Evolutionary conservation across 441 rosid species (phyloP).

Genomic region (Pelargonium exstipulatum): DNA sequence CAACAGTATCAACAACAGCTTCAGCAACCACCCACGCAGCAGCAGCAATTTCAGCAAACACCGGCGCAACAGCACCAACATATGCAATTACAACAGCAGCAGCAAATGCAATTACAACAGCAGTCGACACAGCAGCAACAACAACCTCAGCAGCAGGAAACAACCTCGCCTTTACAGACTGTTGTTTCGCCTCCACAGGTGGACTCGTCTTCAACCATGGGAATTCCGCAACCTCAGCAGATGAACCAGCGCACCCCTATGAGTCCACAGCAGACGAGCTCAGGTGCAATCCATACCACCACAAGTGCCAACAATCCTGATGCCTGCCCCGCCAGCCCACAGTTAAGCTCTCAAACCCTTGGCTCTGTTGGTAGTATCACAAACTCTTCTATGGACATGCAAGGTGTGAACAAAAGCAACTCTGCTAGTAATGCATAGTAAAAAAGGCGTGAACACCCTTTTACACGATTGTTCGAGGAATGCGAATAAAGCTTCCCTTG

Average conservation of each 20-base stretch:
- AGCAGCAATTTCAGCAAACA: constrained; percentile 31
- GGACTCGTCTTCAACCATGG: constrained; percentile 69
- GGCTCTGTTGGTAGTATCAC: constrained; percentile 90
- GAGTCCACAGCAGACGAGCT: constrained; percentile 88
- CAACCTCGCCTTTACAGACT: constrained; percentile 63
- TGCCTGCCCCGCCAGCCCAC: constrained; percentile 89
- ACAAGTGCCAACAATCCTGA: constrained; percentile 75
- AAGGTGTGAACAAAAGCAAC: constrained; percentile 80
- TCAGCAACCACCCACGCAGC: constrained; percentile 22
- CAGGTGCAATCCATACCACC: constrained; percentile 67
- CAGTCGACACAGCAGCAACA: constrained; percentile 24
- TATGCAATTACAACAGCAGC: constrained; percentile 10
- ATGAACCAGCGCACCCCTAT: constrained; percentile 29
- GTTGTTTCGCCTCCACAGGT: constrained; percentile 75
- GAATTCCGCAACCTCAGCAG: constrained; percentile 53
- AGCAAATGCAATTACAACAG: constrained; percentile 21
- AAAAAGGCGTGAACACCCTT: not conserved
- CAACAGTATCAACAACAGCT: constrained; percentile 36
- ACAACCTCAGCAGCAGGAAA: constrained; percentile 44
- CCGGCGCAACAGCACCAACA: constrained; percentile 27
- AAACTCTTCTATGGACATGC: constrained; percentile 90
- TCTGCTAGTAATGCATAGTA: constrained; percentile 50
- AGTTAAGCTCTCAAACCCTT: constrained; percentile 86
- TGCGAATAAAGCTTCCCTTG: not conserved
- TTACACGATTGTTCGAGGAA: not conserved